Evolutionary conservation across 768 basidiomycete genomes (phyloP), one percentile per base, ranked within the genome.

Genomic region (Mycena metata): DNA sequence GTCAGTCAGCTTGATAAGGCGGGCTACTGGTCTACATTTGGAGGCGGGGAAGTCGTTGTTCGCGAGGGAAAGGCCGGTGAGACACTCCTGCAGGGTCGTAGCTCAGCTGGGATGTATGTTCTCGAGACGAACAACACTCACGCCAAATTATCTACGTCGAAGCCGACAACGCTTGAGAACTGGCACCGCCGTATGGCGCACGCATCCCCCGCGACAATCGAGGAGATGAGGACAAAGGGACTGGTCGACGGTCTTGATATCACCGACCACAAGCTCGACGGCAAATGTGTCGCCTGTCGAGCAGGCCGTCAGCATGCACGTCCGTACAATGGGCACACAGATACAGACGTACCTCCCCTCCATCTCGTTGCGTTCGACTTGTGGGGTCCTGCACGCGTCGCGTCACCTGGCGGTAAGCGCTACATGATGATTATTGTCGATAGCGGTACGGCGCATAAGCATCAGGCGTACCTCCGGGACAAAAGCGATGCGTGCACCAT

Each of bases 381-480:
- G 0, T 79, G 69, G 72, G 75, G 76, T 26, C 77, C 73, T 7
- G 45, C 73, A 0, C 58, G 70, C 0, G 59, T 69, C 0, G 54
- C 46, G 15, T 77, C 71, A 0, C 46, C 60, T 0, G 72, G 74
- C 11, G 75, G 75, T 0, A 63, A 65, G 0, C 12, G 17, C 0
- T 78, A 80, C 42, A 71, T 79, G 55, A 74, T 81, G 63, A 26
- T 74, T 0, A 50, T 77, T 1, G 69, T 68, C 0, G 75, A 79
- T 61, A 69, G 75, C 2, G 66, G 51, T 5, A 57, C 67, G 21
- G 39, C 51, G 8, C 51, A 54, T 17, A 54, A 54, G 19, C 35
- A 54, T 19, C 17, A 5, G 5, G 54, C 6, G 5, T 57, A 16
- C 42, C 24, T 57, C 21, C 21, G 24, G 4, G 41, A 57, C 41